Conservation (phyloP, 1,284 basidiomycete species). For the Retiboletus flavoniger region DNA sequence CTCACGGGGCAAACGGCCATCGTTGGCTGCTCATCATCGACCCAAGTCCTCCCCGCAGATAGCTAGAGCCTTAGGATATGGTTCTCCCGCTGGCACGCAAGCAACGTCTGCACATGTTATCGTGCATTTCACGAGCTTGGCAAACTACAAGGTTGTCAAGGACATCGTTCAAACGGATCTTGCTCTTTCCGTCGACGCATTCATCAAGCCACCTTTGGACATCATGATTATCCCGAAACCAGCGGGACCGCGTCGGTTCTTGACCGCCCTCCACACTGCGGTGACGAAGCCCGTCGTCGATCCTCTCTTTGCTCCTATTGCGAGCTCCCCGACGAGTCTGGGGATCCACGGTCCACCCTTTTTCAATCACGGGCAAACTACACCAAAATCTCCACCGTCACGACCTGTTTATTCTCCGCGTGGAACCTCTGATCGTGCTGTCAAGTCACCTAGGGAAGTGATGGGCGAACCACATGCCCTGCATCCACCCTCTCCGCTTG, state of each 20-base stretch:
- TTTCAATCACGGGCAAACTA: conserved; percentile 39
- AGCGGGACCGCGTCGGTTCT: conserved; percentile 85
- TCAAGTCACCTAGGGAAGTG: conserved; percentile 51
- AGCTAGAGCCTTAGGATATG: conserved; percentile 50
- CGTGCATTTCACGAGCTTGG: conserved; percentile 87
- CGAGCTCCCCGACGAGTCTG: conserved; percentile 83
- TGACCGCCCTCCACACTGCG: conserved; percentile 87
- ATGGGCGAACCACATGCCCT: conserved; percentile 39
- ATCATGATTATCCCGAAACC: conserved; percentile 95
- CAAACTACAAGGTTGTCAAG: conserved; percentile 84
- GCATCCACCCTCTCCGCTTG: conserved; percentile 71
- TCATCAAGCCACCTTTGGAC: conserved; percentile 57
- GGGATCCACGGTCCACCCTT: conserved; percentile 44
- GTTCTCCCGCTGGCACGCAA: conserved; percentile 29
- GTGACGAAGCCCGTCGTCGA: conserved; percentile 82
- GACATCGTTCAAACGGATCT: conserved; percentile 79
- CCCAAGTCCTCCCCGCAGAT: conserved; percentile 79
- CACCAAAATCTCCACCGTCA: conserved; percentile 43
- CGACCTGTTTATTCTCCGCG: conserved; percentile 51
- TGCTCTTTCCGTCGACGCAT: conserved; percentile 40
- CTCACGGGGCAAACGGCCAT: conserved; percentile 65
- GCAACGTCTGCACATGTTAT: conserved; percentile 53
- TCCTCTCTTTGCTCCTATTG: conserved; percentile 88
- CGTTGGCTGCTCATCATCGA: conserved; percentile 64
- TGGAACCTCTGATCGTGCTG: conserved; percentile 58